Base-by-base conservation (phyloP, 129 eudicot genomes). In the Pittosporum tobira region DNA sequence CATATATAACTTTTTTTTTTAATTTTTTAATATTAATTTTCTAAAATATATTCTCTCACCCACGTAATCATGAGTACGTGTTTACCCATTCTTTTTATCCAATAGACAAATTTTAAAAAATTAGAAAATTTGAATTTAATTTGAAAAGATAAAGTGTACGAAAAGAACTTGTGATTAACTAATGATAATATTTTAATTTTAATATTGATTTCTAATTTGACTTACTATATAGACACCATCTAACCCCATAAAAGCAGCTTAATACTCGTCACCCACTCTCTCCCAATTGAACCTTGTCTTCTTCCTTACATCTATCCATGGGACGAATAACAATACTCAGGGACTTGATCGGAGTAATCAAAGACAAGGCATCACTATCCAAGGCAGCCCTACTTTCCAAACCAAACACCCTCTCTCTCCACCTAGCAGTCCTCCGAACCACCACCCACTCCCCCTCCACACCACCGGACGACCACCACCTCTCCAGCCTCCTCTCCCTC, bases 371-470 rank as follows among this genome's bases (percentile, higher is more conserved):
- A 20, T 71, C 95, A 2, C 51, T 68, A 2, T 76, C 94, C 73
- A 85, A 86, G 67, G 94, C 84, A 30, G 70, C 89, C 21, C 25
- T 90, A 23, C 58, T 77, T 57, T 80, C 95, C 42, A 78, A 63
- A 24, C 77, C 87, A 5, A 55, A 34, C 57, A 71, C 75, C 38
- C 40, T 65, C 27, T 38, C 85, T 27, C 93, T 86, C 68, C 94
- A 74, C 68, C 73, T 86, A 37, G 85, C 98, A 19, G 79, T 86
- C 77, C 75, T 90, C 47, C 95, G 94, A 25, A 76, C 89, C 81
- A 90, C 98, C 75, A 40, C 94, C 54, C 98, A 90, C 73, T 48
- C 81, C 0, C 80, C 81, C 14, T 69, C 85, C 23, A 5, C 81
- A 6, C 85, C 87, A 0, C 89, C 94, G 2, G 67, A 72, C 13